Evolutionary conservation across 257 asterid genomes (phyloP).

Genomic region (Solanum tarapatanum): DNA sequence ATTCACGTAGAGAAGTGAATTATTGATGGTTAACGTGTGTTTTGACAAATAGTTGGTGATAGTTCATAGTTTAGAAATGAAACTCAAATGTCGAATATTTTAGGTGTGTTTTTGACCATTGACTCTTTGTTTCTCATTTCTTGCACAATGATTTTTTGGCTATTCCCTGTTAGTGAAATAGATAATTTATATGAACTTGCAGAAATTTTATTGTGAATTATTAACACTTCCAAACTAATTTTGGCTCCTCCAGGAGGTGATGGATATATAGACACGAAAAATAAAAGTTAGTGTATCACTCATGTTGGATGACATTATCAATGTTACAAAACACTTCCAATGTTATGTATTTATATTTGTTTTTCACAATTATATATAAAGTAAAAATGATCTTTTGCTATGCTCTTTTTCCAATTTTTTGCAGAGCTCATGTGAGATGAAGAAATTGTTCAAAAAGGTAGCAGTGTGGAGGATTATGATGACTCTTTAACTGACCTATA

Average conservation of each 20-base stretch:
- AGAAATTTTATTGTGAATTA: too few species aligned
- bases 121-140: neutral
- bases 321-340: neutral
- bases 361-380: neutral
- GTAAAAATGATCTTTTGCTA: neutral
- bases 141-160: neutral
- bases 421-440: neutral
- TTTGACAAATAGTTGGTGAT: too few species aligned
- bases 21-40: neutral
- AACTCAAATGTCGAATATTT: too few species aligned
- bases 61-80: neutral
- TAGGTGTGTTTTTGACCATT: neutral
- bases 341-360: neutral
- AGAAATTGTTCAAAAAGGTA: neutral
- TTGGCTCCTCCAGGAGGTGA: neutral
- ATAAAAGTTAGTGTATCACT: neutral
- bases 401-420: slow-evolving; percentile 25
- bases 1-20: neutral
- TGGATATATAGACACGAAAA: neutral
- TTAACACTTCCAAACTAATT: neutral
- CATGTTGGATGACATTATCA: neutral
- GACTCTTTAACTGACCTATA: slow-evolving; percentile 7
- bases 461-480: neutral
- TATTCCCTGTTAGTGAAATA: neutral
- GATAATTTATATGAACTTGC: neutral